phyloP scores from a whole-genome alignment of 768 basidiomycete species.

The Paxillus ammoniavirescens region DNA sequence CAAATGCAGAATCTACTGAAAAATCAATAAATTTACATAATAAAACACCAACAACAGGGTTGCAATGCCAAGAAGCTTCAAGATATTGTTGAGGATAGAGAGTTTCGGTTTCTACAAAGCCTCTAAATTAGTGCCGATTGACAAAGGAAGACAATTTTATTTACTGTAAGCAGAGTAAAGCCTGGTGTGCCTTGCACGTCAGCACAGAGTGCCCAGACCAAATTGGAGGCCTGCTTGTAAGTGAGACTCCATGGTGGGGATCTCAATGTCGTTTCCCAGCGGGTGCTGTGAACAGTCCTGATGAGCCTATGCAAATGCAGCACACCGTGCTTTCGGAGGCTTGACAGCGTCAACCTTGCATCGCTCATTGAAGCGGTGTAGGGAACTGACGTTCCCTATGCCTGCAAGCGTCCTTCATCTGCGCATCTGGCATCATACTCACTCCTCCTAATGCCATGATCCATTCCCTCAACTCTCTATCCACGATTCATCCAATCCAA shows the following conservation, averaged over 20 bases:
- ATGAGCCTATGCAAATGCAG: not conserved
- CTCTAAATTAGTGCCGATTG: too few relatives aligned
- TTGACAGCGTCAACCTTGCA: not conserved
- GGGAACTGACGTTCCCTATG: too few relatives aligned
- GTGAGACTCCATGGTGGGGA: conserved; percentile 4
- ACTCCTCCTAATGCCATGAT: too few relatives aligned
- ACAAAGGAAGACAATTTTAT: too few relatives aligned
- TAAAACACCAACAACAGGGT: not conserved
- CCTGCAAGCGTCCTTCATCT: too few relatives aligned
- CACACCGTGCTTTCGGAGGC: not conserved
- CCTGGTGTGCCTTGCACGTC: not conserved
- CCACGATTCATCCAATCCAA: too few relatives aligned
- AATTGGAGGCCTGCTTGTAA: conserved; percentile 7
- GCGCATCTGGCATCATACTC: too few relatives aligned
- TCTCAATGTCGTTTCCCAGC: conserved; percentile 3
- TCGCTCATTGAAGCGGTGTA: not conserved
- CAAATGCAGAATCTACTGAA: too few relatives aligned
- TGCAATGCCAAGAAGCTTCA: not conserved
- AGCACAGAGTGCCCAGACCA: not conserved
- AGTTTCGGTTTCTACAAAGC: not conserved
- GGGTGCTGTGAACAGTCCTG: not conserved
- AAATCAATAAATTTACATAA: too few relatives aligned
- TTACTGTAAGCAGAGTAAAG: not conserved
- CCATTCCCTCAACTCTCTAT: too few relatives aligned
- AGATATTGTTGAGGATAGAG: not conserved